Evolutionary conservation across 2,329 filamentous ascomycete species (phyloP).

Genomic region (Alternaria consortialis): DNA sequence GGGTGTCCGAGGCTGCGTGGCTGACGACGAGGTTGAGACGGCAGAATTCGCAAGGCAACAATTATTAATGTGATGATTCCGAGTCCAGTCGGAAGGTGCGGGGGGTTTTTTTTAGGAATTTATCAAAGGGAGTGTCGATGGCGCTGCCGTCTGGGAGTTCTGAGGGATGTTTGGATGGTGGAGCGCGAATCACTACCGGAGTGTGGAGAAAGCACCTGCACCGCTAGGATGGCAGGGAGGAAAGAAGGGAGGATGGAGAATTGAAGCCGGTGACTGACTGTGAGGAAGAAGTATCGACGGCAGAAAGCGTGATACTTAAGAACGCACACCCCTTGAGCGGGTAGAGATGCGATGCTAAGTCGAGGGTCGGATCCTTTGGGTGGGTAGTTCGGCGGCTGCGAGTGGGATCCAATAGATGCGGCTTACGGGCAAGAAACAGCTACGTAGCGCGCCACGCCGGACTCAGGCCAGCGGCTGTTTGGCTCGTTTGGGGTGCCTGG

Average conservation of each 20-base stretch:
- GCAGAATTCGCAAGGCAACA: slow-evolving; percentile 26
- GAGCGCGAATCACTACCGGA: slow-evolving; percentile 37
- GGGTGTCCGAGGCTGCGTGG: slow-evolving; percentile 45
- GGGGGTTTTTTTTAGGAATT: slow-evolving; percentile 25
- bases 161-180: slow-evolving; percentile 26
- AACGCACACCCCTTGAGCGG: slow-evolving; percentile 24
- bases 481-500: slow-evolving; percentile 39
- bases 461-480: slow-evolving; percentile 43
- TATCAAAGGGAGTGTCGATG: slow-evolving; percentile 33
- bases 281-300: slow-evolving; percentile 34
- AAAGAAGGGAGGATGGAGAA: slow-evolving; percentile 35
- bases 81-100: slow-evolving; percentile 28
- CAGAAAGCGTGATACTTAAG: slow-evolving; percentile 46
- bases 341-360: slow-evolving; percentile 26
- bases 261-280: slow-evolving; percentile 44
- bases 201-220: slow-evolving; percentile 39
- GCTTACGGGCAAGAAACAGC: slow-evolving; percentile 27
- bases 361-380: slow-evolving; percentile 32
- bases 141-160: slow-evolving; percentile 42
- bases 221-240: slow-evolving; percentile 40
- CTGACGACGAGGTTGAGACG: slow-evolving; percentile 42
- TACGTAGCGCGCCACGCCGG: slow-evolving; percentile 43
- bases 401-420: slow-evolving; percentile 41
- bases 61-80: slow-evolving; percentile 41
- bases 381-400: slow-evolving; percentile 36